Conservation (phyloP, 2,329 filamentous ascomycete species). For the Neurospora crassa region DNA sequence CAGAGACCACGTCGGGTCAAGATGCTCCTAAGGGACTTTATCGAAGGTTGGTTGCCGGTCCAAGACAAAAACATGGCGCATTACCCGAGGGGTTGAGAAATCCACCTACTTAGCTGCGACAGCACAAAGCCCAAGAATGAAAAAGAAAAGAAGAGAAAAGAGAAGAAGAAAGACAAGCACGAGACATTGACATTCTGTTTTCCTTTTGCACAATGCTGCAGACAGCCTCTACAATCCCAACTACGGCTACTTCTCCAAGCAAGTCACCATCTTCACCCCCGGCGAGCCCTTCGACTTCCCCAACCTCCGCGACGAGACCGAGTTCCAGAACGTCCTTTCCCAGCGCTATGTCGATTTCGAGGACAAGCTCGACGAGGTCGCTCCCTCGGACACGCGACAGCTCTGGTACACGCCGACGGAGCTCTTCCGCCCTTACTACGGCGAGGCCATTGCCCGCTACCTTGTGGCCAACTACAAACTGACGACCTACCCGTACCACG, state of each 20-base stretch:
- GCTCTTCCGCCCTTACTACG: constrained; percentile 92
- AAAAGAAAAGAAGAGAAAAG: background rate
- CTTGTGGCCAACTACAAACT: constrained; percentile 94
- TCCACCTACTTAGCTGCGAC: background rate
- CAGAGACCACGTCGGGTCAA: constrained; percentile 81
- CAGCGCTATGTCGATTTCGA: constrained; percentile 84
- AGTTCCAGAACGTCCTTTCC: constrained; percentile 70
- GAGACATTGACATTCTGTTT: background rate
- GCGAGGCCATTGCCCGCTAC: constrained; percentile 93
- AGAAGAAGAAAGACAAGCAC: background rate
- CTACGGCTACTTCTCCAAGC: constrained; percentile 94
- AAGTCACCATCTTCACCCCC: constrained; percentile 90
- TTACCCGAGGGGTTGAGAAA: background rate
- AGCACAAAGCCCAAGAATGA: constrained; percentile 13
- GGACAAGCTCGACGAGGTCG: constrained; percentile 69
- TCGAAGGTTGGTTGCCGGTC: constrained; percentile 57
- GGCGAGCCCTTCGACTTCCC: constrained; percentile 88
- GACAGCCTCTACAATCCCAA: constrained; percentile 90
- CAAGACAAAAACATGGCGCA: background rate
- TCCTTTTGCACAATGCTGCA: constrained; percentile 24
- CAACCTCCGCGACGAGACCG: constrained; percentile 68
- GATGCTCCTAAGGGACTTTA: constrained; percentile 96
- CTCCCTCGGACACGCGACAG: constrained; percentile 66
- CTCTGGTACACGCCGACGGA: constrained; percentile 98
- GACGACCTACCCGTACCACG: constrained; percentile 87